A percentile compares a stretch with the other conserved stretches of the same genome.
These are phyloP conservation scores for Chenopodium album DNA, from an alignment of 148 eudicot genomes.

Conservation along the genomic window DNA sequence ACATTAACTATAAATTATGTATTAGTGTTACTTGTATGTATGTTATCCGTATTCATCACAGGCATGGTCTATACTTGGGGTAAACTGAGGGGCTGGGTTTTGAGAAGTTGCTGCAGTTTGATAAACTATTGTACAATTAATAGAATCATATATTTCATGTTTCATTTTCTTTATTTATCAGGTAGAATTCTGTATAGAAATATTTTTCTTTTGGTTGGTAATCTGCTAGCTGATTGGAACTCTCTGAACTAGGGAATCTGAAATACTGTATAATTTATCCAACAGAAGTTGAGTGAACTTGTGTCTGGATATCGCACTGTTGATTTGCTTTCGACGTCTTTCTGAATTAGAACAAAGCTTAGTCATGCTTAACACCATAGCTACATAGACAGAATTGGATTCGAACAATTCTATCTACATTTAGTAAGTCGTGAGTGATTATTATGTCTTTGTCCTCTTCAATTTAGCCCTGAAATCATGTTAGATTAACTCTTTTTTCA, in stretches of 20 bases:
- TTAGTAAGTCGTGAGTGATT: background rate
- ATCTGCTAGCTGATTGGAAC: background rate
- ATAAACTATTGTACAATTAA: background rate
- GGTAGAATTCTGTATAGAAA: background rate
- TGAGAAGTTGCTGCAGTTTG: constrained; percentile 16
- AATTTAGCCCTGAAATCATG: background rate
- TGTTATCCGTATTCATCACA: constrained; percentile 27
- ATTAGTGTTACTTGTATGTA: background rate
- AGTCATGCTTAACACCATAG: too few species aligned
- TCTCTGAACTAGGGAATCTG: background rate
- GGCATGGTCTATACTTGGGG: constrained; percentile 33
- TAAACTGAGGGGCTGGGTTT: constrained; percentile 18
- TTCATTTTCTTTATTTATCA: background rate
- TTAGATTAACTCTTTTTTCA: background rate
- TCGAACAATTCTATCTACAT: too few species aligned
- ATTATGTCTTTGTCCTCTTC: background rate
- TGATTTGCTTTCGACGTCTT: background rate
- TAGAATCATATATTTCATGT: background rate
- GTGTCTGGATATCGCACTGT: too few species aligned
- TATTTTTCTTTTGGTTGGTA: background rate
- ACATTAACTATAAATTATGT: background rate
- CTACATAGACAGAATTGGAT: background rate
- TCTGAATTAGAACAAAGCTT: too few species aligned
- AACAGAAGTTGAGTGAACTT: too few species aligned
- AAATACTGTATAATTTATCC: too few species aligned